These are phyloP conservation scores for Candida parachauliodes DNA, from an alignment of 805 yeast genomes.

Conservation along the genomic window DNA sequence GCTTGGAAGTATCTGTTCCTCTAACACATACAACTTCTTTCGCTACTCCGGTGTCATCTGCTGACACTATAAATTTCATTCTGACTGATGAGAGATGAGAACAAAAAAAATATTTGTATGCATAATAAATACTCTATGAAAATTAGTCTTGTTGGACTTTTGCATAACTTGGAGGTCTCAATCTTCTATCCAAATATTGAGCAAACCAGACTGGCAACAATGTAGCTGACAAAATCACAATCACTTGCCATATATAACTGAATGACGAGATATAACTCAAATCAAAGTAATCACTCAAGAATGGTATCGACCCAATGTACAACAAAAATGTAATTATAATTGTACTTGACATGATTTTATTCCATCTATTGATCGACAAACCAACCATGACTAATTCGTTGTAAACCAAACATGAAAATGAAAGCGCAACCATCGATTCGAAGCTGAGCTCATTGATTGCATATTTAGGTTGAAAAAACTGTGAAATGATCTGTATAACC, in stretches of 20 bases:
- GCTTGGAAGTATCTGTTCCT: conserved; percentile 79
- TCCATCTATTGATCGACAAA: conserved; percentile 91
- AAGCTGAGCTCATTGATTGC: conserved; percentile 39
- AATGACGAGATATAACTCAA: conserved; percentile 56
- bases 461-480: conserved; percentile 63
- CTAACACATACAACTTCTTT: conserved; percentile 60
- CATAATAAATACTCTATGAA: not conserved
- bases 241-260: conserved; percentile 65
- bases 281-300: conserved; percentile 83
- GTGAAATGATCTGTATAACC: conserved; percentile 79
- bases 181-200: conserved; percentile 65
- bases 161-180: conserved; percentile 94
- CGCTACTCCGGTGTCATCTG: conserved; percentile 64
- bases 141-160: conserved; percentile 78
- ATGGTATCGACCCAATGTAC: conserved; percentile 76
- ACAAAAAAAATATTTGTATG: conserved; percentile 35
- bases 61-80: conserved; percentile 62
- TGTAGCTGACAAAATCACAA: conserved; percentile 62
- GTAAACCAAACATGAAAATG: conserved; percentile 73
- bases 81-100: conserved; percentile 1
- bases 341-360: conserved; percentile 65
- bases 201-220: conserved; percentile 88
- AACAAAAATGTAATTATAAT: conserved; percentile 66
- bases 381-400: conserved; percentile 95
- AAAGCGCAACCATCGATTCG: conserved; percentile 75